Evolutionary conservation across 139 green algal species (phyloP), one percentile per base, ranked within the genome.

Genomic region (Chlorella vulgaris): DNA sequence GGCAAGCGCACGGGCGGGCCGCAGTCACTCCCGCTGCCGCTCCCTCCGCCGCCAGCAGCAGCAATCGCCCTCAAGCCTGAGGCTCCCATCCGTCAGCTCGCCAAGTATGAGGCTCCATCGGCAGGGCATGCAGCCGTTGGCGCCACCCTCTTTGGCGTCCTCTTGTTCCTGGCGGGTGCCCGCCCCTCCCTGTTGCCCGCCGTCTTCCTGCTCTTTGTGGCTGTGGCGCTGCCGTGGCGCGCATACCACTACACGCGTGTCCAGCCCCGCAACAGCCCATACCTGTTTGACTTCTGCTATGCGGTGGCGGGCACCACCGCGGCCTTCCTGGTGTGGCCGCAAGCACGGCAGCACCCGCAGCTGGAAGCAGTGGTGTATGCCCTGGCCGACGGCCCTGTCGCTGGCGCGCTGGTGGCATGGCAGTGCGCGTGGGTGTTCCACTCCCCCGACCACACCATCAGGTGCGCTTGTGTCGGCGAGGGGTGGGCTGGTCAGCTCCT

Each of bases 211-310:
- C 4, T 81, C 7, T 93, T 93, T 47, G 58, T 60, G 26, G 55
- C 58, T 19, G 36, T 84, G 28, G 85, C 69, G 29, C 39, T 93
- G 29, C 89, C 89, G 4, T 88, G 78, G 79, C 79, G 89, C 3
- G 50, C 70, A 1, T 79, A 73, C 36, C 51, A 79, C 28, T 93
- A 90, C 29, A 10, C 28, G 29, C 51, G 31, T 21, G 84, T 47
- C 22, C 65, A 84, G 58, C 75, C 76, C 15, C 81, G 81, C 33
- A 69, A 66, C 68, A 33, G 36, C 51, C 89, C 89, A 47, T 93
- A 86, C 58, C 78, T 93, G 61, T 39, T 90, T 10, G 89, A 93
- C 78, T 93, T 91, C 78, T 93, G 89, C 80, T 93, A 93, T 47
- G 85, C 73, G 43, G 86, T 81, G 50, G 90, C 90, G 66, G 39